These are phyloP conservation scores for Candida insectorum DNA, from an alignment of 805 yeast species.

Conservation along the genomic window DNA sequence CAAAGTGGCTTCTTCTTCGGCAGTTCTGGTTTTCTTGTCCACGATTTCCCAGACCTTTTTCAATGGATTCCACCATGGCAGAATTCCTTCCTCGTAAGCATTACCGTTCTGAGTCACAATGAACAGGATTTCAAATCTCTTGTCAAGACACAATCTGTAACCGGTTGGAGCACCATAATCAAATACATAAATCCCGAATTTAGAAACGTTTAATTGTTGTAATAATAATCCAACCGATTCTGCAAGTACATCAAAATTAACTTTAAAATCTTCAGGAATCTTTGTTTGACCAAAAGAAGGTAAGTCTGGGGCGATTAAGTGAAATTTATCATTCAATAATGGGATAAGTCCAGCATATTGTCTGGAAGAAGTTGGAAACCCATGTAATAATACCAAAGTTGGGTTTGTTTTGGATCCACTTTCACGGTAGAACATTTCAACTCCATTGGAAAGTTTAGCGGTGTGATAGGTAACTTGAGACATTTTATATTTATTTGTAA, in stretches of 20 bases:
- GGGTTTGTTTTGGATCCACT: constrained; percentile 20
- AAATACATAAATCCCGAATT: constrained; percentile 33
- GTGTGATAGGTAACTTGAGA: constrained; percentile 7
- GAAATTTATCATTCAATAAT: constrained; percentile 30
- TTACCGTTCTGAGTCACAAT: constrained; percentile 42
- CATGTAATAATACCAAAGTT: constrained; percentile 38
- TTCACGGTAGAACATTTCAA: constrained; percentile 15
- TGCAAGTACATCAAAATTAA: constrained; percentile 29
- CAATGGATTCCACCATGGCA: constrained; percentile 37
- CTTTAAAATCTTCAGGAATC: constrained; percentile 21
- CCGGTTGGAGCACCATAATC: constrained; percentile 47
- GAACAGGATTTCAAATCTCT: constrained; percentile 26
- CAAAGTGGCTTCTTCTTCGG: constrained; percentile 11
- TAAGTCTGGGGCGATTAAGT: constrained; percentile 44
- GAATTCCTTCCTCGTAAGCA: constrained; percentile 43
- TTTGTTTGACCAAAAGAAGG: constrained; percentile 41
- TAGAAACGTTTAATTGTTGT: constrained; percentile 19
- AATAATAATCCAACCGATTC: constrained; percentile 28
- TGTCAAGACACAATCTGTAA: constrained; percentile 30
- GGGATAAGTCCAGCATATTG: constrained; percentile 37
- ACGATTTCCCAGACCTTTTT: constrained; percentile 26
- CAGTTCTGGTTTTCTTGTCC: constrained; percentile 8
- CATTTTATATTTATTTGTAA: no score
- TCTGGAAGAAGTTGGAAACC: constrained; percentile 43
- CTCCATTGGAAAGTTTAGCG: constrained; percentile 10